Percentiles rank a stretch among this genome's conserved stretches.
phyloP scores from a whole-genome alignment of 306 rosid genomes.

The peach (Prunus persica) region Prunus_persica_NCBIv2 NC_034011.1:7643501-7644000 shows the following conservation, averaged over 20 bases:
- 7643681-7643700: neutral
- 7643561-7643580: neutral
- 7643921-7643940: neutral
- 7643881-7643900: neutral
- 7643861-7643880: neutral
- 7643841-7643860: neutral
- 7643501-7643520: neutral
- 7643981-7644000: slow-evolving; percentile 6
- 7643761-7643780: neutral
- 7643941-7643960: neutral
- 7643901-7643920: neutral
- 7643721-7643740: neutral
- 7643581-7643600: neutral
- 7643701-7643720: neutral
- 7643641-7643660: neutral
- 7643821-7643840: neutral
- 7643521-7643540: neutral
- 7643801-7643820: neutral
- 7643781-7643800: neutral
- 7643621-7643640: neutral
- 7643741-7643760: neutral
- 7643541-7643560: neutral
- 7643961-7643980: neutral
- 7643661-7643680: neutral
- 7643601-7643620: neutral